Conservation (phyloP, 305 asterid species). For the Fraxinus greggii region DNA sequence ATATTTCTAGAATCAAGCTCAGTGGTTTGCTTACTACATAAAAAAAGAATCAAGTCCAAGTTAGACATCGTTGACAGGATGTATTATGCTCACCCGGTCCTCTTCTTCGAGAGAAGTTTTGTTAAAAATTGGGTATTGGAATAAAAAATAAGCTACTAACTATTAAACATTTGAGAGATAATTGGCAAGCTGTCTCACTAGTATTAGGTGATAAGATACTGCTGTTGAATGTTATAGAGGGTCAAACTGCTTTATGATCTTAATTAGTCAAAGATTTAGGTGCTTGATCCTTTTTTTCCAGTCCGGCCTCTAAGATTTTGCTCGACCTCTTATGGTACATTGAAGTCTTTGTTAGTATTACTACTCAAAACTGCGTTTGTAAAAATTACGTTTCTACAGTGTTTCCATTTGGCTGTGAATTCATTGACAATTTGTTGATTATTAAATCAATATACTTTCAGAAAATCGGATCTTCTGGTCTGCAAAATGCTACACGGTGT, state of each 20-base stretch:
- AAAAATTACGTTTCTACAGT: not conserved
- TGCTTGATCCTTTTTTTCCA: not conserved
- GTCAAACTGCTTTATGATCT: conserved; percentile 8
- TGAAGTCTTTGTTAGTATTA: not conserved
- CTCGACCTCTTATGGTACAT: conserved; percentile 1
- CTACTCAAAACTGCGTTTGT: conserved; percentile 11
- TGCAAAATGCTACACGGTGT: conserved; percentile 78
- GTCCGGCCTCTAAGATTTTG: not conserved
- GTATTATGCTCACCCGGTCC: not conserved
- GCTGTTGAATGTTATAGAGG: conserved; percentile 2
- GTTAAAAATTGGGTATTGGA: not conserved
- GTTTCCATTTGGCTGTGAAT: conserved; percentile 19
- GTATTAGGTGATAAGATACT: not conserved
- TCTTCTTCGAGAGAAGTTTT: not conserved
- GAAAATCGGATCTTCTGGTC: conserved; percentile 76
- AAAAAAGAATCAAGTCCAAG: not conserved
- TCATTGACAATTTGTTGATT: conserved; percentile 17
- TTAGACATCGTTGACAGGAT: not conserved
- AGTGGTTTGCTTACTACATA: not conserved
- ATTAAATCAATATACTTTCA: conserved; percentile 32
- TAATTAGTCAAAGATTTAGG: conserved; percentile 1
- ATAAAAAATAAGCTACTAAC: not conserved
- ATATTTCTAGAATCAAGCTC: not conserved
- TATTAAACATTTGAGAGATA: not conserved
- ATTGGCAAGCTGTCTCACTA: not conserved